Base-by-base conservation (phyloP, 2,329 filamentous ascomycete species). In the Aspergillus thermomutatus region DNA sequence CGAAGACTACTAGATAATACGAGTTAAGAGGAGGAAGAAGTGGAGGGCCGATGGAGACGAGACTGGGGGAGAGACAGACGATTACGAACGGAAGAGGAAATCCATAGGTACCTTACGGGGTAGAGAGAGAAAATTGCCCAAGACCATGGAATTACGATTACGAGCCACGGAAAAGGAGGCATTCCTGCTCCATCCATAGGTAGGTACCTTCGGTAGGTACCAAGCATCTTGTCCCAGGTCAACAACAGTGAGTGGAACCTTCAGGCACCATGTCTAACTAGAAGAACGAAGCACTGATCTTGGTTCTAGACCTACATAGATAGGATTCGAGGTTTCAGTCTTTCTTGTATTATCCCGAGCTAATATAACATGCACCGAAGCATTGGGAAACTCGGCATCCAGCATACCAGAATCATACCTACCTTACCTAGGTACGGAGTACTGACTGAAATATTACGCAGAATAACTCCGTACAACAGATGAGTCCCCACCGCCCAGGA, bases 41-140 rank as follows among this genome's bases (percentile, higher is more conserved):
- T 69, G 69, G 62, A 68, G 68, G 66, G 66, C 56, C 19, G 50
- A 53, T 46, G 53, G 51, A 50, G 53, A 52, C 28, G 37, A 49
- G 53, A 26, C 25, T 26, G 51, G 51, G 51, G 51, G 47, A 46
- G 40, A 28, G 46, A 34, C 40, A 34, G 46, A 54, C 51, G 27
- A 46, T 46, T 25, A 28, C 43, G 54, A 49, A 45, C 57, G 56
- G 57, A 56, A 53, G 37, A 55, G 6, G 41, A 57, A 23, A 49
- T 40, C 52, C 53, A 59, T 60, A 59, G 54, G 55, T 59, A 58
- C 54, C 54, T 49, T 21, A 57, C n/a, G n/a, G n/a, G 54, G 46
- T 21, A 49, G 49, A 27, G 9, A 57, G 50, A 53, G 53, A 37
- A 49, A 50, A 40, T 11, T 10, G 10, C 50, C 21, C n/a, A 21